Conservation (phyloP, 257 asterid species). For the Coffea canephora region DNA sequence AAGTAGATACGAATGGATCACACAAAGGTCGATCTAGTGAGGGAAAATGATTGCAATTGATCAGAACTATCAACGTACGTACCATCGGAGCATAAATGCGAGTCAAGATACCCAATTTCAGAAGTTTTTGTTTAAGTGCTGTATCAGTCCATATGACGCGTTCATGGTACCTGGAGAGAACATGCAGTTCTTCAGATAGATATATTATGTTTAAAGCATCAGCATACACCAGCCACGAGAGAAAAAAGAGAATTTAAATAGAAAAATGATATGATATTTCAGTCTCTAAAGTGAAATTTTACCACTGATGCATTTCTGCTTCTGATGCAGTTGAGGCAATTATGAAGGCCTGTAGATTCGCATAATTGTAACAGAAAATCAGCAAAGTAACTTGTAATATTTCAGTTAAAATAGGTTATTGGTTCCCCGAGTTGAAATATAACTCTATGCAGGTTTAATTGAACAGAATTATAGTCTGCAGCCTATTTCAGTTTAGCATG, state of each 20-base stretch:
- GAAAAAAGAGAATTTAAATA: not conserved
- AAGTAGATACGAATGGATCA: not conserved
- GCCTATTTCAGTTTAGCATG: not conserved
- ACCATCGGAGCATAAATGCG: constrained; percentile 47
- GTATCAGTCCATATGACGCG: constrained; percentile 44
- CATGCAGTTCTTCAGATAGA: not conserved
- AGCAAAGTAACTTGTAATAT: not conserved
- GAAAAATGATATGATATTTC: not conserved
- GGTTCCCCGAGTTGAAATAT: not conserved
- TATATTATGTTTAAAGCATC: not conserved
- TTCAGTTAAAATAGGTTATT: not conserved
- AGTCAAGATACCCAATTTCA: constrained; percentile 31
- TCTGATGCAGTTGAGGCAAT: constrained; percentile 42
- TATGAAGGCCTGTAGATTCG: constrained; percentile 42
- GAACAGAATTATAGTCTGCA: not conserved
- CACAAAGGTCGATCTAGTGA: not conserved
- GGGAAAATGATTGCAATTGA: not conserved
- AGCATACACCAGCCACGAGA: not conserved
- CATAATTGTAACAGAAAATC: not conserved
- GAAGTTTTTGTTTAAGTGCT: constrained; percentile 28
- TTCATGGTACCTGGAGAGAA: constrained; percentile 35
- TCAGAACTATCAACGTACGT: not conserved
- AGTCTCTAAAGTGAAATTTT: constrained; percentile 4
- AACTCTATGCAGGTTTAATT: too few relatives aligned
- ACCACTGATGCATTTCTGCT: constrained; percentile 53